Evolutionary conservation across 1,139 yeast genomes (phyloP).

Genomic region (Zhuliangozyma blackwelliae): DNA sequence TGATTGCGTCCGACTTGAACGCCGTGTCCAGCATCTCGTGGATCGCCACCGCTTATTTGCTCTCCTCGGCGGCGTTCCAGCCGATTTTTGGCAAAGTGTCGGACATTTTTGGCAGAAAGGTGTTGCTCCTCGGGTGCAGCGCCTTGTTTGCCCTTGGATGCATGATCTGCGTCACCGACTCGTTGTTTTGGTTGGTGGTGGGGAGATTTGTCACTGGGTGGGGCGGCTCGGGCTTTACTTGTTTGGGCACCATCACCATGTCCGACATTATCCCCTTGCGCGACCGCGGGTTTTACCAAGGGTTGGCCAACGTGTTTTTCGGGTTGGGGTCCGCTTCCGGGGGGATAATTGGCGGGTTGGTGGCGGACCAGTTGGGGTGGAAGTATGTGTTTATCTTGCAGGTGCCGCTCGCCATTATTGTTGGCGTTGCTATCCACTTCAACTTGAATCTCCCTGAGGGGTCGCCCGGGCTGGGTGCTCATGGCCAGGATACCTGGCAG

Average conservation of each 20-base stretch:
- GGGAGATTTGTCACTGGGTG: constrained; percentile 56
- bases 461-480: constrained; percentile 45
- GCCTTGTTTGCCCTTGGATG: constrained; percentile 38
- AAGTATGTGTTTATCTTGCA: constrained; percentile 53
- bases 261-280: constrained; percentile 51
- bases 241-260: constrained; percentile 48
- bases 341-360: constrained; percentile 61
- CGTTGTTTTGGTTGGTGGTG: constrained; percentile 46
- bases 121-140: constrained; percentile 31
- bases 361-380: constrained; percentile 79
- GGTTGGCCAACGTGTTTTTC: constrained; percentile 46
- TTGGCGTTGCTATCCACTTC: constrained; percentile 36
- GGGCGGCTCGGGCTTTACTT: constrained; percentile 55
- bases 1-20: constrained; percentile 41
- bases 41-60: constrained; percentile 44
- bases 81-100: constrained; percentile 84
- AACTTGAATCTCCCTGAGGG: constrained; percentile 45
- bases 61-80: constrained; percentile 45
- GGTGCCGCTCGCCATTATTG: constrained; percentile 58
- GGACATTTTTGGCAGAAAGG: constrained; percentile 78
- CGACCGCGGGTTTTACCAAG: constrained; percentile 52
- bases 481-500: constrained; percentile 30
- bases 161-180: constrained; percentile 34
- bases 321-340: constrained; percentile 54
- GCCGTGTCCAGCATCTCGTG: constrained; percentile 40